phyloP scores from a whole-genome alignment of 495 filamentous ascomycete genomes.

The Daldinia loculata region DNA sequence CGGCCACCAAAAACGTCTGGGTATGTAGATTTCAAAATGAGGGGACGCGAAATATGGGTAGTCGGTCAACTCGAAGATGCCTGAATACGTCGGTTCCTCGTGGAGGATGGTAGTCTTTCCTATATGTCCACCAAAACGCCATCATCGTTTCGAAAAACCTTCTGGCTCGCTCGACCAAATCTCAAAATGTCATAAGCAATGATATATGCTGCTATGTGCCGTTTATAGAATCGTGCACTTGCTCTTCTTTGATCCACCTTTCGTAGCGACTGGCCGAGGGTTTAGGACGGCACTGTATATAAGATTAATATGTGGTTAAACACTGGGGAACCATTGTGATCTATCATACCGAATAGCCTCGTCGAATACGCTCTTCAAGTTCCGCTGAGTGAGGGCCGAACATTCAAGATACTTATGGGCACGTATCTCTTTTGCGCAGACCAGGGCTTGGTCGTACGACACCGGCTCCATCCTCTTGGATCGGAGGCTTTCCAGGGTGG shows the following conservation, averaged over 20 bases:
- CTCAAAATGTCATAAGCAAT: slow-evolving; percentile 27
- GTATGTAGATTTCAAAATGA: slow-evolving; percentile 46
- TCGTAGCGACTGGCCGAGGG: slow-evolving; percentile 70
- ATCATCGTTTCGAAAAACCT: slow-evolving; percentile 43
- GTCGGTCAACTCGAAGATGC: slow-evolving; percentile 41
- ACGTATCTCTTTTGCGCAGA: slow-evolving; percentile 88
- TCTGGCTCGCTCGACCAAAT: slow-evolving; percentile 41
- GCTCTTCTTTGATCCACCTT: slow-evolving; percentile 62
- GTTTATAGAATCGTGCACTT: slow-evolving; percentile 81
- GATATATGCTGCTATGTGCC: slow-evolving; percentile 1
- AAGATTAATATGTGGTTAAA: slow-evolving; percentile 23
- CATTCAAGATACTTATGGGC: slow-evolving; percentile 97
- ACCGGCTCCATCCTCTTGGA: slow-evolving; percentile 92
- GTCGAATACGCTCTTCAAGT: slow-evolving; percentile 97
- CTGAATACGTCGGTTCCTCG: slow-evolving; percentile 43
- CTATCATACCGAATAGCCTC: slow-evolving; percentile 84
- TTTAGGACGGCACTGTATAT: slow-evolving; percentile 78
- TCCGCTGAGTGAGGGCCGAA: slow-evolving; percentile 95
- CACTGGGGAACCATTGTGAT: neutral
- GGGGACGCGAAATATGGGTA: slow-evolving; percentile 45
- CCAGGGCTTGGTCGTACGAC: slow-evolving; percentile 84
- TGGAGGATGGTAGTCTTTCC: slow-evolving; percentile 44
- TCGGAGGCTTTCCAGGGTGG: slow-evolving; percentile 76
- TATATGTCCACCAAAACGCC: slow-evolving; percentile 49
- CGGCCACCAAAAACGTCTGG: slow-evolving; percentile 39